A percentile compares a stretch with the other conserved stretches of the same genome.
phyloP scores from a whole-genome alignment of 352 stramenopile genomes.

The Phytophthora pistaciae region DNA sequence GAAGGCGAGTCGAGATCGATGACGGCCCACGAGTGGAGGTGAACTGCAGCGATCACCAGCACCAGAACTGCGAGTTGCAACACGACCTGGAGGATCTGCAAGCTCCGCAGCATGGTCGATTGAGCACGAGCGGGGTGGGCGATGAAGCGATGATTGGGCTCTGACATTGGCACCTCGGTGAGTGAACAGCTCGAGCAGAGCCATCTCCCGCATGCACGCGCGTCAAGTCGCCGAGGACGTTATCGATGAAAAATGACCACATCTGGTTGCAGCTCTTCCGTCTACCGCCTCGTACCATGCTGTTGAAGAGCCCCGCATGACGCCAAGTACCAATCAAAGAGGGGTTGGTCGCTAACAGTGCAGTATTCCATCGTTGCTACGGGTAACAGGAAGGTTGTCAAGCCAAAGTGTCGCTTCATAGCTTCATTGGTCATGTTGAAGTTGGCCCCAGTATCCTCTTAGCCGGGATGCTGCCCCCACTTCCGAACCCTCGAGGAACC shows the following conservation, averaged over 20 bases:
- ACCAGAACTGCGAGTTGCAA: slow-evolving; percentile 39
- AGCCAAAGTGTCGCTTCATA: too few species aligned
- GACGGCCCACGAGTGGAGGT: slow-evolving; percentile 46
- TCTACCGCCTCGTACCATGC: neutral
- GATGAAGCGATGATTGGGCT: slow-evolving; percentile 2
- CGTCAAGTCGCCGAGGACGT: slow-evolving; percentile 36
- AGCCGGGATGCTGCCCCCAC: neutral
- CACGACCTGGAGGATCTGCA: slow-evolving; percentile 27
- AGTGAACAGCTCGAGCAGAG: neutral
- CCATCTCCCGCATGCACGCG: slow-evolving; percentile 32
- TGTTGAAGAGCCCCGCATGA: too few species aligned
- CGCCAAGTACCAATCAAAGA: too few species aligned
- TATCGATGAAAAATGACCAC: slow-evolving; percentile 10
- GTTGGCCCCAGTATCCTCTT: slow-evolving; percentile 6
- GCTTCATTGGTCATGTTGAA: slow-evolving; percentile 12
- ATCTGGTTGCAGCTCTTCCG: slow-evolving; percentile 3
- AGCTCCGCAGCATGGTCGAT: slow-evolving; percentile 25
- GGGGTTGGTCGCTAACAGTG: too few species aligned
- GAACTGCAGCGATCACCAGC: slow-evolving; percentile 35
- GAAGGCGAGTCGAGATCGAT: slow-evolving; percentile 28
- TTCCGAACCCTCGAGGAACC: slow-evolving; percentile 12
- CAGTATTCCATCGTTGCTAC: neutral
- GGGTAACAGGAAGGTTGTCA: neutral
- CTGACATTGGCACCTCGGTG: neutral
- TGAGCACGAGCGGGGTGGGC: too few species aligned